Conservation (phyloP, 2,329 filamentous ascomycete genomes). For the Claviceps sorghi region DNA sequence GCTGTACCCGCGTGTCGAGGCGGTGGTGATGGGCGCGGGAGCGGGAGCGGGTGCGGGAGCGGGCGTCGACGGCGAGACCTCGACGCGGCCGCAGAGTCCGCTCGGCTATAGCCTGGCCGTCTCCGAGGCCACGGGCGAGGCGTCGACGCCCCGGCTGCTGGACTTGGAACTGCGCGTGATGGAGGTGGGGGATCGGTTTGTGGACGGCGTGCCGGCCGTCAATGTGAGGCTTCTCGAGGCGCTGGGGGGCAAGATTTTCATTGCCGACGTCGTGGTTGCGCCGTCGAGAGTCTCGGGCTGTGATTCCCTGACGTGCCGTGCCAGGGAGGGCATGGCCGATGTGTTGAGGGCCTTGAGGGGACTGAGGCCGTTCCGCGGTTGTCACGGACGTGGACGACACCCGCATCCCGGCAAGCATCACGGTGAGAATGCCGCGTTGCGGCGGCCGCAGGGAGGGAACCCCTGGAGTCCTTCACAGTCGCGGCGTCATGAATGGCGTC, state of each 20-base stretch:
- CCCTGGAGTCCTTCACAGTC: slow-evolving; percentile 4
- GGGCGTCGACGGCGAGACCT: slow-evolving; percentile 20
- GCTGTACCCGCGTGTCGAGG: slow-evolving; percentile 40
- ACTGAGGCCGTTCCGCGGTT: slow-evolving; percentile 11
- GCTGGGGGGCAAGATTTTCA: slow-evolving; percentile 37
- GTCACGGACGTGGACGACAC: slow-evolving; percentile 9
- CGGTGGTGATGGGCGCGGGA: slow-evolving; percentile 29
- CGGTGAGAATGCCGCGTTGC: slow-evolving; percentile 3
- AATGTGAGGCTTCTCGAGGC: slow-evolving; percentile 49
- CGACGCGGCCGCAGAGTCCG: slow-evolving; percentile 17
- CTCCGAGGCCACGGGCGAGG: slow-evolving; percentile 31
- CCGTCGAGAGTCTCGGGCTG: slow-evolving; percentile 19
- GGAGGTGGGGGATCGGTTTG: slow-evolving; percentile 41
- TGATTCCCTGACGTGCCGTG: slow-evolving; percentile 36
- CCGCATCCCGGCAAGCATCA: slow-evolving; percentile 2
- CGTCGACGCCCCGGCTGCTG: slow-evolving; percentile 37
- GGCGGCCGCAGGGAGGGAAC: not conserved
- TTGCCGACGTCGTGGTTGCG: slow-evolving; percentile 31
- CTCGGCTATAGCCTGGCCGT: slow-evolving; percentile 37
- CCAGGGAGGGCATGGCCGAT: slow-evolving; percentile 22
- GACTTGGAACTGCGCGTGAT: slow-evolving; percentile 43
- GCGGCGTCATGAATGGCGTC: slow-evolving; percentile 21
- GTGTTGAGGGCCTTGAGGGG: slow-evolving; percentile 15
- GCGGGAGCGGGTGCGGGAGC: too few species aligned
- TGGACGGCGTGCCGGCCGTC: slow-evolving; percentile 40